These are phyloP conservation scores for Magnaporthiopsis incrustans DNA, from an alignment of 2,329 filamentous ascomycete species.

Conservation along the genomic window DNA sequence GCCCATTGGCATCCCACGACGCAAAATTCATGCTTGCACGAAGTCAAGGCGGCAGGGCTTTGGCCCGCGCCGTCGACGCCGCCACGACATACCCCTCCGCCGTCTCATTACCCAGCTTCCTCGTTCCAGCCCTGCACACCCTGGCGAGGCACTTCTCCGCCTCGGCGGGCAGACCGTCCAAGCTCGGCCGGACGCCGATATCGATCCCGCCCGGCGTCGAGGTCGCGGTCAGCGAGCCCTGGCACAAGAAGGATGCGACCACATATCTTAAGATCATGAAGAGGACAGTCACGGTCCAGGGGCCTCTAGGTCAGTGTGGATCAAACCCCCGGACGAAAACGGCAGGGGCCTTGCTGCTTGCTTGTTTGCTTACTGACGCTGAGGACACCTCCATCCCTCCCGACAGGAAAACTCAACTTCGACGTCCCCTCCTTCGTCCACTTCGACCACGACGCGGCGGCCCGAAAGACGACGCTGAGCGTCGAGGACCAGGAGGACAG, in stretches of 20 bases:
- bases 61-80: slow-evolving; percentile 47
- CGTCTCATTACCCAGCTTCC: slow-evolving; percentile 57
- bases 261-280: slow-evolving; percentile 54
- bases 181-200: slow-evolving; percentile 76
- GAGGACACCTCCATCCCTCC: too few relatives aligned
- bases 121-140: slow-evolving; percentile 63
- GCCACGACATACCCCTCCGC: slow-evolving; percentile 28
- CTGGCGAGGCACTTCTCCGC: slow-evolving; percentile 57
- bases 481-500: slow-evolving; percentile 61
- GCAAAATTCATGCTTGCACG: slow-evolving; percentile 53
- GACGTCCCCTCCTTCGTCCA: slow-evolving; percentile 72
- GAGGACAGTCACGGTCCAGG: slow-evolving; percentile 66
- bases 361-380: too few relatives aligned
- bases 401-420: slow-evolving; percentile 63
- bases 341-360: too few relatives aligned
- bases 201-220: slow-evolving; percentile 79
- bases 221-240: slow-evolving; percentile 59
- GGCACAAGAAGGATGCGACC: slow-evolving; percentile 43
- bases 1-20: neutral
- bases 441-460: slow-evolving; percentile 57
- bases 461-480: slow-evolving; percentile 57
- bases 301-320: slow-evolving; percentile 60
- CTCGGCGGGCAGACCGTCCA: slow-evolving; percentile 59
- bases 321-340: neutral
- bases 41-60: slow-evolving; percentile 50